Evolutionary conservation across 352 stramenopile species (phyloP), one percentile per base, ranked within the genome.

Genomic region (Phytophthora ramorum): DNA sequence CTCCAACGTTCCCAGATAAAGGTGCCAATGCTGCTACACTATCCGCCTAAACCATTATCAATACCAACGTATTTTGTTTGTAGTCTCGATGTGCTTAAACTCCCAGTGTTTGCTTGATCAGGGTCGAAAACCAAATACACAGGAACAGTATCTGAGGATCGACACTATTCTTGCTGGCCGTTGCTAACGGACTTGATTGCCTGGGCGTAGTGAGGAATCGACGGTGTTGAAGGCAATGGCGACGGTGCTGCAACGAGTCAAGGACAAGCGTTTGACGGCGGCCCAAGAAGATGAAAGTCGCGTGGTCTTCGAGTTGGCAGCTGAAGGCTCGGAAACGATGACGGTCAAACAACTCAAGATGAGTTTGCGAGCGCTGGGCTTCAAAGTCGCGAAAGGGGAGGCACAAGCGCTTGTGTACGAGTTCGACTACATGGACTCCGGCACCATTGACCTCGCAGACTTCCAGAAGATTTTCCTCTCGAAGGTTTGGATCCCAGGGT

Each of bases 1-100:
- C 83, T 10, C 83, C 82, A 40, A 92, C 78, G 35, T 87, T 88
- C 53, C 77, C 79, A 13, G 80, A 87, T 66, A 85, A 85, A 70
- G 53, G 40, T 43, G 32, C 46, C 13, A 26, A 12, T 7, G 72
- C 51, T 40, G 56, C 57, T 22, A 66, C 71, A 9, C 34, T 76
- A 17, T 75, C 71, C 8, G 72, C 72, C 26, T 79, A 76, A 14
- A 71, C 56, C 48, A 46, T 65, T 69, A 69, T 69, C 22, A 73
- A 75, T 59, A 58, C 35, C 43, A 58, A 60, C 41, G 47, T 67
- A 38, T 59, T 54, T 13, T 52, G 60, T 75, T 56, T 69, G 53
- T 48, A 60, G 55, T 54, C 3, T 46, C 5, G 2, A 9, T 9
- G 14, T 40, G 24, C 26, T 40, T 28, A 2, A 28, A 28, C 3